Base-by-base conservation (phyloP, 2,329 filamentous ascomycete genomes). In the Mariannaea elegans region DNA sequence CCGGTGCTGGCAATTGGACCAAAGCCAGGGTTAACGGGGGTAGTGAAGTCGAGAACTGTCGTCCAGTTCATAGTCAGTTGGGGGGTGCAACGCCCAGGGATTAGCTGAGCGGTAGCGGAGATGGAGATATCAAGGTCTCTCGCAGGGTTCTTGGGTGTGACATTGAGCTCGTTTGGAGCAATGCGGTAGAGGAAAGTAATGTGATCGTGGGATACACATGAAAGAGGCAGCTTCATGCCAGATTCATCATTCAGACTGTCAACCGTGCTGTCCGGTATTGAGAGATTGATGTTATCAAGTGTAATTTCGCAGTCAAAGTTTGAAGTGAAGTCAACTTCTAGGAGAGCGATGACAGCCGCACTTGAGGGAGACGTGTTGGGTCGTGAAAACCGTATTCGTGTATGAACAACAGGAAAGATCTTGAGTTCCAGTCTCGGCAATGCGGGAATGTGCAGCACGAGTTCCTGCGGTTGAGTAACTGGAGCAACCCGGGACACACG, bases 401-500 rank as follows among this genome's bases (percentile, higher is more conserved):
- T 89, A 72, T 93, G 90, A 10, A 93, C 80, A 3, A 88, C 86
- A 8, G 91, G 90, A 51, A 86, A 85, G 34, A 92, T 84, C 59
- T 83, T 85, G 45, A 92, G 82, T 7, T 85, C 81, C 31, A 90
- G 81, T 56, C 84, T 84, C 47, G 87, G 84, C 4, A 88, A 82
- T 12, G 87, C 88, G 62, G 85, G 85, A 54, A 94, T 82, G 3
- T 89, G 87, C 36, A 85, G 86, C 59, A 86, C 80, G 36, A 84
- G 76, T 59, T 91, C 87, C 65, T 85, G 85, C 21, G 82, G 80
- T 47, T 87, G 84, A 2, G 88, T 87, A 39, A 86, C 82, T 5
- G 90, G 91, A 7, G 89, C 87, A 4, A 94, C 90, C 62, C 90
- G 86, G 39, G 89, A 92, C 31, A 94, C 90, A 46, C 91, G 83